These are phyloP conservation scores for Cronartium quercuum DNA, from an alignment of 1,284 basidiomycete species.

Conservation along the genomic window DNA sequence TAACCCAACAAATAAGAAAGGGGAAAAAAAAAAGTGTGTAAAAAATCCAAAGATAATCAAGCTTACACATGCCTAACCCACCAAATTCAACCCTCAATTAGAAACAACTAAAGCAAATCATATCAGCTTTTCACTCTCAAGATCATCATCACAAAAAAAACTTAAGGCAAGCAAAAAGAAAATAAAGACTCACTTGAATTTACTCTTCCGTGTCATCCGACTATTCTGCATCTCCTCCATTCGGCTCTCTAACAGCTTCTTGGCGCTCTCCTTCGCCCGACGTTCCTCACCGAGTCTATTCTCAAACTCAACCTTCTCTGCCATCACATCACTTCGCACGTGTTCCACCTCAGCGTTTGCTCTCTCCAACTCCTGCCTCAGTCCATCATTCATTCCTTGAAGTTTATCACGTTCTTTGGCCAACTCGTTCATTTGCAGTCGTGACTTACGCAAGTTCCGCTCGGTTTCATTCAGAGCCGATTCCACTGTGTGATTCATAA, in stretches of 20 bases:
- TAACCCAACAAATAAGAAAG: conserved; percentile 54
- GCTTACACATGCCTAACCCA: conserved; percentile 40
- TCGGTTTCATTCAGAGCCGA: conserved; percentile 77
- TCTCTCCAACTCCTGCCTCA: conserved; percentile 60
- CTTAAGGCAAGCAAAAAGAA: neutral
- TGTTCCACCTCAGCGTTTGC: conserved; percentile 68
- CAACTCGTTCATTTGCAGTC: conserved; percentile 78
- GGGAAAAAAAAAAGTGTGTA: conserved; percentile 38
- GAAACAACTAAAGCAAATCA: conserved; percentile 13
- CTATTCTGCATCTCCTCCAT: conserved; percentile 69
- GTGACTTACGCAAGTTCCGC: conserved; percentile 80
- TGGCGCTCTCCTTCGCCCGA: conserved; percentile 69
- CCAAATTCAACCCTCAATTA: conserved; percentile 38
- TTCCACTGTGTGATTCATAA: conserved; percentile 59
- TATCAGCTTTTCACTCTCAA: conserved; percentile 2
- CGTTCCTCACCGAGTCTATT: conserved; percentile 72
- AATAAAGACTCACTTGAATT: conserved; percentile 21
- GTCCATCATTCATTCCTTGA: conserved; percentile 58
- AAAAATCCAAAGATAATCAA: conserved; percentile 39
- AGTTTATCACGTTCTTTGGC: conserved; percentile 73
- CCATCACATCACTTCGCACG: conserved; percentile 68
- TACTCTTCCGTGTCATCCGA: conserved; percentile 30
- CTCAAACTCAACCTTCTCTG: conserved; percentile 76
- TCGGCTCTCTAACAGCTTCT: conserved; percentile 71
- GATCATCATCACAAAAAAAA: neutral